Percentiles rank a stretch among this genome's conserved stretches.
These are phyloP conservation scores for Rhodotorula sp. DNA, from an alignment of 1,284 basidiomycete species.

Conservation along the genomic window DNA sequence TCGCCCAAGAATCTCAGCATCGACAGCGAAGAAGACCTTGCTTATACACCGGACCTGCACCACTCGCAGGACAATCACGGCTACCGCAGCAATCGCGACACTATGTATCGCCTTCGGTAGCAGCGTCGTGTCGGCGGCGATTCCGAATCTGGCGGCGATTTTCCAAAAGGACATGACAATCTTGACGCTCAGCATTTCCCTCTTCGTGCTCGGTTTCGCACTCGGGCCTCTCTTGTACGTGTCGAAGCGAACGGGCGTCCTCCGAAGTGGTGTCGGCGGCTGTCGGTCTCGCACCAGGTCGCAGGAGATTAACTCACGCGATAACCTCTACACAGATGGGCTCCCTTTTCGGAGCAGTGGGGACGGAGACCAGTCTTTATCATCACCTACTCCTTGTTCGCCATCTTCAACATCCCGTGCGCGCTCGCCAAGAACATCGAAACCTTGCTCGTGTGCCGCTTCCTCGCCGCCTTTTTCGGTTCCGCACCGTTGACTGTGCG, in stretches of 20 bases:
- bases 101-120: conserved; percentile 55
- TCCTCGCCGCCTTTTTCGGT: conserved; percentile 63
- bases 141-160: conserved; percentile 56
- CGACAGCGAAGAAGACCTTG: no score
- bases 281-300: background rate
- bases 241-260: background rate
- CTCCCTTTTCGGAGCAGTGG: conserved; percentile 64
- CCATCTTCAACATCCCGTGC: conserved; percentile 64
- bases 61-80: conserved; percentile 14
- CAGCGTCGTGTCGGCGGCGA: conserved; percentile 50
- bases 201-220: conserved; percentile 52
- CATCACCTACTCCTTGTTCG: conserved; percentile 59
- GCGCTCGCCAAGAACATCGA: conserved; percentile 61
- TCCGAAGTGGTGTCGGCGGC: background rate
- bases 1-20: no score
- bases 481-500: conserved; percentile 57
- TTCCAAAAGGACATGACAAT: conserved; percentile 53
- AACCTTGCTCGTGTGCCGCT: conserved; percentile 60
- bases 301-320: background rate
- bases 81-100: conserved; percentile 16
- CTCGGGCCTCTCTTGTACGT: background rate
- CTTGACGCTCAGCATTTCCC: conserved; percentile 15
- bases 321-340: conserved; percentile 50
- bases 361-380: conserved; percentile 60
- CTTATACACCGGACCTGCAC: no score